Percentiles rank a stretch among this genome's conserved stretches.
Conservation (phyloP, 345 rosid species). For the Eucalyptus paniculata region DNA sequence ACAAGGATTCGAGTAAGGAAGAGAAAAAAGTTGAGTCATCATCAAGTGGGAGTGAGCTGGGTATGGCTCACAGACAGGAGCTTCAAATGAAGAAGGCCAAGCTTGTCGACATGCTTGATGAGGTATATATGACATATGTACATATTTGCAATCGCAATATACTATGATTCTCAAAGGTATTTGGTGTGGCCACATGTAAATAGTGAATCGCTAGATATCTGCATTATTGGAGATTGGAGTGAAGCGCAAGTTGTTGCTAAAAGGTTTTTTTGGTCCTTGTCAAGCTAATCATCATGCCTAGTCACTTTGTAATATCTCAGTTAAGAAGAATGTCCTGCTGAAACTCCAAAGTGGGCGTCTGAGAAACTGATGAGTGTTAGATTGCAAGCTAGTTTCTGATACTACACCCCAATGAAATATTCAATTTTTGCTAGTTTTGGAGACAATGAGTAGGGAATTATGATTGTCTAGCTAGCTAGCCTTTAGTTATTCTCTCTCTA, state of each 20-base stretch:
- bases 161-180: neutral
- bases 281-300: neutral
- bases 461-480: neutral
- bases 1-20: neutral
- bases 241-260: neutral
- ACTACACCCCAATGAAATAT: neutral
- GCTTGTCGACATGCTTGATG: slow-evolving; percentile 53
- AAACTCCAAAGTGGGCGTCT: neutral
- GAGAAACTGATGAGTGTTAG: neutral
- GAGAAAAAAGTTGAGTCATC: neutral
- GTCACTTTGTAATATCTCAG: neutral
- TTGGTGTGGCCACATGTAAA: neutral
- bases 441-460: neutral
- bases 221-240: neutral
- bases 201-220: neutral
- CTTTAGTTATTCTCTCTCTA: neutral
- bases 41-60: slow-evolving; percentile 14
- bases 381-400: neutral
- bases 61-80: slow-evolving; percentile 44
- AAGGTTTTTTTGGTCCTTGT: neutral
- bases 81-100: slow-evolving; percentile 53
- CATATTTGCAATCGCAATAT: neutral
- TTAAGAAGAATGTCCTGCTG: neutral
- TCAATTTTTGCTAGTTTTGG: neutral
- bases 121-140: slow-evolving; percentile 20